Conservation (phyloP, 1,284 basidiomycete species). For the Termitomyces sp. region DNA sequence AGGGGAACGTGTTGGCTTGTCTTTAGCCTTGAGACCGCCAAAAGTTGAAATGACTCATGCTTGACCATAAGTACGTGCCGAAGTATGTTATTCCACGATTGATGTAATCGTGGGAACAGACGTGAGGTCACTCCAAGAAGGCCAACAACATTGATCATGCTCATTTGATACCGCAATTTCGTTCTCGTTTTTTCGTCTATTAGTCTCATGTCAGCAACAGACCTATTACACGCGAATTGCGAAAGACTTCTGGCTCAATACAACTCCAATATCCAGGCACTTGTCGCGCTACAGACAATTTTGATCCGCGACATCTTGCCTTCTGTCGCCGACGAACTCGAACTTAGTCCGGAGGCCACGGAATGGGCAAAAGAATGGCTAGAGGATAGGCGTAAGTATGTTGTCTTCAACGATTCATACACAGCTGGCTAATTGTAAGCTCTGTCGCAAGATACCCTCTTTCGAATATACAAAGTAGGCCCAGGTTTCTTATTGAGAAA, state of each 20-base stretch:
- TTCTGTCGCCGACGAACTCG: constrained; percentile 52
- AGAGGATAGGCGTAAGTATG: constrained; percentile 54
- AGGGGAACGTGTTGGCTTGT: not conserved
- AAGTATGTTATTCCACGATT: too few species aligned
- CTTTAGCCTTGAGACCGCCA: too few species aligned
- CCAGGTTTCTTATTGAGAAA: constrained; percentile 11
- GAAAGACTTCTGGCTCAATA: constrained; percentile 42
- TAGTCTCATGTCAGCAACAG: constrained; percentile 30
- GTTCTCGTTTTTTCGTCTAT: not conserved
- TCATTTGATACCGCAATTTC: too few species aligned
- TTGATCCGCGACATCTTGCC: constrained; percentile 54
- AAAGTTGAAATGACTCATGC: not conserved
- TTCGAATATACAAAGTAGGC: constrained; percentile 61
- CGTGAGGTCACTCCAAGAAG: not conserved
- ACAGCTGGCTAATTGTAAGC: constrained; percentile 2
- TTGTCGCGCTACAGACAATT: constrained; percentile 43
- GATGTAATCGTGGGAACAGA: not conserved
- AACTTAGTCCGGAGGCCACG: constrained; percentile 40
- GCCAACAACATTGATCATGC: too few species aligned
- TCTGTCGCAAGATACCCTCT: constrained; percentile 47
- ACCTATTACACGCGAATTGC: constrained; percentile 36
- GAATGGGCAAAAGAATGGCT: constrained; percentile 58
- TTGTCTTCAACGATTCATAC: constrained; percentile 14
- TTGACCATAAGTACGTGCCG: not conserved
- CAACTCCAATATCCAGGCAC: constrained; percentile 39